Evolutionary conservation across 1,284 basidiomycete genomes (phyloP).

Genomic region (Fomitopsis pinicola): DNA sequence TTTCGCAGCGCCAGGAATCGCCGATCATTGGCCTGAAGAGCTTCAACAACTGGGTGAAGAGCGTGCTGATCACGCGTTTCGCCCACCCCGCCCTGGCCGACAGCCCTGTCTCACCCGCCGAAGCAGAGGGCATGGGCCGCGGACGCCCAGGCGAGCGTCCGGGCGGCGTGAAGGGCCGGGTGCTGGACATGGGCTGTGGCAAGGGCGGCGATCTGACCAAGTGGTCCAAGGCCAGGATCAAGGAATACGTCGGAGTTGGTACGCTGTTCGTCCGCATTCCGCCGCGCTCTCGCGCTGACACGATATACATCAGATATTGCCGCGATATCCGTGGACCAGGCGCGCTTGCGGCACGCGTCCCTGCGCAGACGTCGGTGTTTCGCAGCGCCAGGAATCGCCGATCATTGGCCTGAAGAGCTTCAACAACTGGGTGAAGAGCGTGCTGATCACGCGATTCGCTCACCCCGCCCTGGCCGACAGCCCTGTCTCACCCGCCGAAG

Average conservation of each 20-base stretch:
- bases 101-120: constrained; percentile 28
- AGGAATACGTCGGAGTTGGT: constrained; percentile 83
- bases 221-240: constrained; percentile 87
- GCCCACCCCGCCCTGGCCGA: constrained; percentile 58
- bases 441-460: constrained; percentile 86
- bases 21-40: constrained; percentile 95
- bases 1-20: constrained; percentile 81
- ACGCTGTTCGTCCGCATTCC: constrained; percentile 24
- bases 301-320: constrained; percentile 72
- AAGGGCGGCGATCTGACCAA: constrained; percentile 98
- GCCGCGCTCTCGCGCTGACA: constrained; percentile 5
- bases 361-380: constrained; percentile 89
- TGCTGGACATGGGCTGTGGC: constrained; percentile 96
- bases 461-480: constrained; percentile 53
- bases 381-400: constrained; percentile 84
- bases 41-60: constrained; percentile 99
- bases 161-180: constrained; percentile 48
- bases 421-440: constrained; percentile 99
- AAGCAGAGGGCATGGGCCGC: constrained; percentile 27
- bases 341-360: constrained; percentile 57
- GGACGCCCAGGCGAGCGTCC: constrained; percentile 21
- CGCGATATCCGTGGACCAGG: constrained; percentile 87
- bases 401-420: constrained; percentile 97
- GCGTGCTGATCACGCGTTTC: constrained; percentile 87
- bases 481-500: constrained; percentile 23